Evolutionary conservation across 2,329 filamentous ascomycete species (phyloP).

Genomic region (Microsporum canis): DNA sequence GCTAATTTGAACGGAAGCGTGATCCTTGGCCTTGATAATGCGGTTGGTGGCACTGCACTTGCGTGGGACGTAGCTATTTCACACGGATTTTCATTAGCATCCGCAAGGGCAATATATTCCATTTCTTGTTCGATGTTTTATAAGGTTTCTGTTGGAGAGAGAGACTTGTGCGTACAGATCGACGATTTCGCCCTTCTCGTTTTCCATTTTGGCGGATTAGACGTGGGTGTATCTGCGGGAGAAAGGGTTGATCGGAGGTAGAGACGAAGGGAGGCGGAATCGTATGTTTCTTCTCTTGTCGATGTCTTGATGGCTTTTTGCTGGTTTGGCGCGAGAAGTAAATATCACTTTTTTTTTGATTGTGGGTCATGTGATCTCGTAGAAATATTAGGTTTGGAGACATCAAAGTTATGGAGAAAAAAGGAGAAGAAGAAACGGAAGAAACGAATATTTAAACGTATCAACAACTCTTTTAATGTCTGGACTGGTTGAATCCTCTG

Average conservation of each 20-base stretch:
- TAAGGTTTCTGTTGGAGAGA: background rate
- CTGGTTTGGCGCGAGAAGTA: constrained; percentile 5
- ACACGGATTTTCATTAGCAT: constrained; percentile 5
- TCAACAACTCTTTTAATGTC: background rate
- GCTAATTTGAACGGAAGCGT: constrained; percentile 94
- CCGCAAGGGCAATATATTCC: background rate
- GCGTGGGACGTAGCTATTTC: constrained; percentile 79
- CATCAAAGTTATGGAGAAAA: background rate
- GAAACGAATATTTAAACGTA: background rate
- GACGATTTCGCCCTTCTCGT: constrained; percentile 99
- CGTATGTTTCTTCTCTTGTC: background rate
- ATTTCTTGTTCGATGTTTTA: background rate
- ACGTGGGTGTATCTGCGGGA: constrained; percentile 16
- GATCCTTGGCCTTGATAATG: constrained; percentile 99
- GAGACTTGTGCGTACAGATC: constrained; percentile 63
- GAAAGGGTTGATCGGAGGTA: constrained; percentile 5
- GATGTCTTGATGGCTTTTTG: constrained; percentile 1
- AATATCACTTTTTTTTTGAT: constrained; percentile 10
- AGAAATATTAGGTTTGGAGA: background rate
- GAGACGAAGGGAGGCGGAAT: background rate
- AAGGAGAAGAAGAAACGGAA: background rate
- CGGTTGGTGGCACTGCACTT: constrained; percentile 99
- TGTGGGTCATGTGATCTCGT: constrained; percentile 17
- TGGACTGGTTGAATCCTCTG: background rate
- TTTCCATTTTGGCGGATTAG: constrained; percentile 72